A percentile compares a stretch with the other conserved stretches of the same genome.
phyloP scores from a whole-genome alignment of 2,329 filamentous ascomycete genomes.

The Didymella pomorum region DNA sequence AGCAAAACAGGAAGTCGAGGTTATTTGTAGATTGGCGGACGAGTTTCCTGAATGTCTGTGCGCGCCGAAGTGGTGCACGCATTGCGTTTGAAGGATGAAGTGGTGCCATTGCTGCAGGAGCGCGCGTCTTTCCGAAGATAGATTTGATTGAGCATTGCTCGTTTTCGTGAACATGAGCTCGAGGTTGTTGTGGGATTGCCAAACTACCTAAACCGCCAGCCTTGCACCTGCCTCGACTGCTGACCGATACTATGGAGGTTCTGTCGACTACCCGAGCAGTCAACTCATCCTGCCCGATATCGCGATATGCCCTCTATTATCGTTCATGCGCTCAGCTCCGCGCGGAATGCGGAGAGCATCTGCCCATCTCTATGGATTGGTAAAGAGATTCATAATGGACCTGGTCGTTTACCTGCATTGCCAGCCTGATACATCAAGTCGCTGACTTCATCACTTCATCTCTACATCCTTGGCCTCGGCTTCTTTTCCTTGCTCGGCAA shows the following conservation, averaged over 20 bases:
- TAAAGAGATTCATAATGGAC: not conserved
- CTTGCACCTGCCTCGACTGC: not conserved
- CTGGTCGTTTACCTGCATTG: not conserved
- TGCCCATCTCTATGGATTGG: not conserved
- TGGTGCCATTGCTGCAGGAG: not conserved
- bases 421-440: not conserved
- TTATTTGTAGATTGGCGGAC: not conserved
- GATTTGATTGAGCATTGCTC: not conserved
- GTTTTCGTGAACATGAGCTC: not conserved
- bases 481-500: slow-evolving; percentile 25
- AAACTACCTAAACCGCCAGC: not conserved
- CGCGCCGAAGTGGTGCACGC: not conserved
- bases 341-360: not conserved
- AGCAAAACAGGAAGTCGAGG: not conserved
- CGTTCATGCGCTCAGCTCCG: not conserved
- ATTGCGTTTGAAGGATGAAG: not conserved
- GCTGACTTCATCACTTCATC: slow-evolving; percentile 33
- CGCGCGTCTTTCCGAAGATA: not conserved
- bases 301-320: not conserved
- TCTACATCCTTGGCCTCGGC: slow-evolving; percentile 28
- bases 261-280: not conserved
- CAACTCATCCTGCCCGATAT: not conserved
- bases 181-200: not conserved
- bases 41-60: not conserved
- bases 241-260: not conserved